phyloP scores from a whole-genome alignment of 441 rosid species.

The Adansonia rubrostipa region DNA sequence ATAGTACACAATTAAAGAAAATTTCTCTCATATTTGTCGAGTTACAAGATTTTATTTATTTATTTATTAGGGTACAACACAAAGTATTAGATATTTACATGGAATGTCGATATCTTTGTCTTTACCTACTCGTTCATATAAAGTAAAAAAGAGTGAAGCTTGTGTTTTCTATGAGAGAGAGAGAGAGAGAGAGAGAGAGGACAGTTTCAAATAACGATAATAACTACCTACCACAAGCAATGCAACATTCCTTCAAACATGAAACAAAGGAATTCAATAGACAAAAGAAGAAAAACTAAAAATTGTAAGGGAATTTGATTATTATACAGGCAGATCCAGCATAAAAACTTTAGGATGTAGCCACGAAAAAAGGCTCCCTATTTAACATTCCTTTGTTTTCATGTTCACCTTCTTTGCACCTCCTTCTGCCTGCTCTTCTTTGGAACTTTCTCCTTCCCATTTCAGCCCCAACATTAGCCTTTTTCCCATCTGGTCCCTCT shows the following conservation, averaged over 20 bases:
- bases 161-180: background rate
- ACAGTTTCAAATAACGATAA: conserved; percentile 41
- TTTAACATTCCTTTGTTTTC: conserved; percentile 49
- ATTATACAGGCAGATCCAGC: conserved; percentile 35
- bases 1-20: background rate
- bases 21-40: background rate
- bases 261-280: conserved; percentile 29
- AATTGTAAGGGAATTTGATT: conserved; percentile 23
- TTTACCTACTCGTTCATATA: background rate
- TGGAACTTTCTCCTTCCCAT: conserved; percentile 33
- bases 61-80: background rate
- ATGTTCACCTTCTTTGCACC: conserved; percentile 54
- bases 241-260: conserved; percentile 10
- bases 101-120: background rate
- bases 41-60: background rate
- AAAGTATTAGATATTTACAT: background rate
- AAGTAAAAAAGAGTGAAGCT: background rate
- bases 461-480: conserved; percentile 23
- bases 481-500: conserved; percentile 27
- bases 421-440: conserved; percentile 38
- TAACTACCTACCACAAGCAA: conserved; percentile 38
- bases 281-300: conserved; percentile 31
- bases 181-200: conserved; percentile 8
- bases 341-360: conserved; percentile 53
- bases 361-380: conserved; percentile 63